Evolutionary conservation across 2,329 filamentous ascomycete genomes (phyloP).

Genomic region (Trichoderma harzianum): DNA sequence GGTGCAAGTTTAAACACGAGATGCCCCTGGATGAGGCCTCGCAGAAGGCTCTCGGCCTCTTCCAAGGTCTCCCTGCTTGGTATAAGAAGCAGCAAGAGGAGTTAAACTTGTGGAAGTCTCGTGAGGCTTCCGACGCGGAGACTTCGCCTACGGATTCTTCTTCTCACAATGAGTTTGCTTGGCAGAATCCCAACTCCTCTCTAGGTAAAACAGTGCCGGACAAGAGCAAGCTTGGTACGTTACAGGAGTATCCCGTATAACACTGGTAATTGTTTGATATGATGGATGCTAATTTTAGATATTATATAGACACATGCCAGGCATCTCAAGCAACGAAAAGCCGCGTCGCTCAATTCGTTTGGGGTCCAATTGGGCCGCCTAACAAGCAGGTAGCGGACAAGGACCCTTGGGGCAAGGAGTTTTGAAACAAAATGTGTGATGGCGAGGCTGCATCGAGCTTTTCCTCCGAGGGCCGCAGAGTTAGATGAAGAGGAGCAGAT

Average conservation of each 20-base stretch:
- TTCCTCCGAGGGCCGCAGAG: neutral
- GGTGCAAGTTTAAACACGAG: conserved; percentile 86
- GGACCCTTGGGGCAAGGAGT: neutral
- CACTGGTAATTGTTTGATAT: neutral
- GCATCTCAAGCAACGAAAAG: neutral
- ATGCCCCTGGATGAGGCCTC: conserved; percentile 71
- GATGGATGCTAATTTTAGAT: neutral
- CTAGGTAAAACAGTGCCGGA: neutral
- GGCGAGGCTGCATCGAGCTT: neutral
- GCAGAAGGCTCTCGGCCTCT: conserved; percentile 68
- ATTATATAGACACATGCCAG: conserved; percentile 7
- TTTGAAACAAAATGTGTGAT: neutral
- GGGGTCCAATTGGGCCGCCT: conserved; percentile 31
- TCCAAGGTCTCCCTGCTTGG: conserved; percentile 59
- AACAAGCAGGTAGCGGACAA: conserved; percentile 29
- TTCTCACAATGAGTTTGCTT: neutral
- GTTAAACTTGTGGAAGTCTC: conserved; percentile 26
- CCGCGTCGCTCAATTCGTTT: conserved; percentile 24
- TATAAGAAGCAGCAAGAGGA: conserved; percentile 55
- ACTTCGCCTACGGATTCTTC: neutral
- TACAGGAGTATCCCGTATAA: neutral
- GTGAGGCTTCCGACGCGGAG: neutral
- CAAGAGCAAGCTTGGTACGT: neutral
- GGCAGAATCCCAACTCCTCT: neutral
- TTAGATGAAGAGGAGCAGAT: neutral